Evolutionary conservation across 2,329 filamentous ascomycete genomes (phyloP).

Genomic region (Ambrosiella beaveri): DNA sequence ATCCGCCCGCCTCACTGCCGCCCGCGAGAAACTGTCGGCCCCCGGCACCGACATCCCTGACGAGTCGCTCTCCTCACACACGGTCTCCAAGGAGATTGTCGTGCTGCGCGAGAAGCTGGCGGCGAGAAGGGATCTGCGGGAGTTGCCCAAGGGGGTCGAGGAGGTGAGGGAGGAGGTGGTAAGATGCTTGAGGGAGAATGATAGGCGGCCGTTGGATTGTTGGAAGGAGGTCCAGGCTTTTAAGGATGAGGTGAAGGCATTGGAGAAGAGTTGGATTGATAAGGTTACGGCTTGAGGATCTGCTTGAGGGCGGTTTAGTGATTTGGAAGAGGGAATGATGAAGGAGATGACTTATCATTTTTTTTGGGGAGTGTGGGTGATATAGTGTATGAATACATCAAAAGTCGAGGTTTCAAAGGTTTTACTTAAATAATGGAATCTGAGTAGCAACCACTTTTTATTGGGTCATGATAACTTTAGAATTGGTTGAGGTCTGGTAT

Average conservation of each 20-base stretch:
- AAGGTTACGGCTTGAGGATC: slow-evolving; percentile 34
- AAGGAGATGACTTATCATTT: not conserved
- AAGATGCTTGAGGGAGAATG: slow-evolving; percentile 65
- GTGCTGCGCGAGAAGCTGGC: slow-evolving; percentile 42
- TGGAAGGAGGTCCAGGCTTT: slow-evolving; percentile 86
- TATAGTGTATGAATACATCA: slow-evolving; percentile 7
- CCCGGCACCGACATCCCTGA: slow-evolving; percentile 28
- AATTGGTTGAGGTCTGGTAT: not conserved
- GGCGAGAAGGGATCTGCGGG: slow-evolving; percentile 45
- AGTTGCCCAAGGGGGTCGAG: slow-evolving; percentile 55
- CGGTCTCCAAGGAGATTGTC: slow-evolving; percentile 42
- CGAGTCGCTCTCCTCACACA: slow-evolving; percentile 22
- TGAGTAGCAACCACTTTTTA: not conserved
- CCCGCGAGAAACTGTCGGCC: slow-evolving; percentile 49
- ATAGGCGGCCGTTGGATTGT: slow-evolving; percentile 80
- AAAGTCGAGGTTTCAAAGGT: not conserved
- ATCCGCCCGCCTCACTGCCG: slow-evolving; percentile 47
- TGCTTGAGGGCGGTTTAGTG: not conserved
- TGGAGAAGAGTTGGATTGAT: slow-evolving; percentile 80
- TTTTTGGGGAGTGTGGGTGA: not conserved
- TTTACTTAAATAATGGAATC: not conserved
- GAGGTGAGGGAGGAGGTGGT: slow-evolving; percentile 60
- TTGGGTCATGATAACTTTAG: not conserved
- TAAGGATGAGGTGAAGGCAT: slow-evolving; percentile 68
- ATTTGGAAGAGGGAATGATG: not conserved